Evolutionary conservation across 305 asterid genomes (phyloP).

Genomic region (Solanum hybrid): DNA sequence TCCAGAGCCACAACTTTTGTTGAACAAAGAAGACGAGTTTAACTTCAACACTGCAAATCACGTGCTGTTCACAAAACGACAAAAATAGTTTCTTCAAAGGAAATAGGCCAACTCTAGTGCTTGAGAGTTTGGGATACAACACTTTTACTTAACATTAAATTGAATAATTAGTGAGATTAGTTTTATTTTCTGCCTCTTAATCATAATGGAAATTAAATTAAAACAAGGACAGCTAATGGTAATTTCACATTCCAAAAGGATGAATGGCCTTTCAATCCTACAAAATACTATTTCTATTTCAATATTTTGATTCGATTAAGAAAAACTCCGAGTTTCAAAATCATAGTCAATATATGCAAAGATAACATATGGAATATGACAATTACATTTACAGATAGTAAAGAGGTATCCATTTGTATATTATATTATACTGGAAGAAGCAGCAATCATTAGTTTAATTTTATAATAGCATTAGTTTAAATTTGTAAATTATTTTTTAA

Average conservation of each 20-base stretch:
- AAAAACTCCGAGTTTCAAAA: too few relatives aligned
- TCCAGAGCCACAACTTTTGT: neutral
- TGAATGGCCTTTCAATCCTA: neutral
- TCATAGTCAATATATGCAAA: neutral
- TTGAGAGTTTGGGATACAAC: neutral
- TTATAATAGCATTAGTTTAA: neutral
- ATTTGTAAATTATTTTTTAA: neutral
- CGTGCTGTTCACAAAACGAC: neutral
- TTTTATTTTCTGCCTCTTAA: neutral
- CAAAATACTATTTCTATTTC: neutral
- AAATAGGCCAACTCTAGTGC: neutral
- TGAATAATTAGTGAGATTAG: neutral
- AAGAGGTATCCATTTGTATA: neutral
- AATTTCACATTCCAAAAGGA: neutral
- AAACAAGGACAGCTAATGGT: neutral
- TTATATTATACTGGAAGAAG: neutral
- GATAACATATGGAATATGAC: neutral
- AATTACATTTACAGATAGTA: neutral
- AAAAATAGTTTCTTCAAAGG: neutral
- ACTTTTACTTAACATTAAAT: neutral
- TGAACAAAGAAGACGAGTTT: neutral
- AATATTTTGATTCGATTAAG: too few relatives aligned
- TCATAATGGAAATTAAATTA: neutral
- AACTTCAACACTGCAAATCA: neutral
- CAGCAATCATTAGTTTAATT: slow-evolving; percentile 1